Percentiles rank a stretch among this genome's conserved stretches.
Evolutionary conservation across 345 rosid genomes (phyloP).

Genomic region (Linum usitatissimum): DNA sequence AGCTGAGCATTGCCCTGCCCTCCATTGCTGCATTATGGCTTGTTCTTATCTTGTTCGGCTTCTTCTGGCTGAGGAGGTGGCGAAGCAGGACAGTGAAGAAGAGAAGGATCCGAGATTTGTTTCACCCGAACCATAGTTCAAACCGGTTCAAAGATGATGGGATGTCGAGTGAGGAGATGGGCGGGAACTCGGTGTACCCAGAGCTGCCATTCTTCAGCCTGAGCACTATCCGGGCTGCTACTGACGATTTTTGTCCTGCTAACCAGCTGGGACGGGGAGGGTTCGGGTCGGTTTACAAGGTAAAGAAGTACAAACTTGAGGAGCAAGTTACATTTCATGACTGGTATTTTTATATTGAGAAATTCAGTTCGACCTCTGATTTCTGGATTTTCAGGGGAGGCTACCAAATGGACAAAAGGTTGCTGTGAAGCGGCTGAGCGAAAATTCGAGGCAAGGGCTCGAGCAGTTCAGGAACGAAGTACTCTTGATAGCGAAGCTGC

Average conservation of each 20-base stretch:
- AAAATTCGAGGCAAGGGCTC: slow-evolving; percentile 13
- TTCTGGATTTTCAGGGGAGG: neutral
- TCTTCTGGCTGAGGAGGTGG: neutral
- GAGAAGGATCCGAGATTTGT: neutral
- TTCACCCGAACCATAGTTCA: neutral
- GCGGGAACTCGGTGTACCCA: neutral
- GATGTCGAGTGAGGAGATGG: neutral
- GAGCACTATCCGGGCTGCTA: slow-evolving; percentile 3
- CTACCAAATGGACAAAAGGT: slow-evolving; percentile 9
- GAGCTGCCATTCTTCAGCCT: slow-evolving; percentile 4
- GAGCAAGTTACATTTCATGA: neutral
- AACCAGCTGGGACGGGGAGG: slow-evolving; percentile 41
- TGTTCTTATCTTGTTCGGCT: neutral
- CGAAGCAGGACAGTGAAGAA: neutral
- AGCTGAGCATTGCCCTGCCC: neutral
- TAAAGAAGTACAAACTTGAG: neutral
- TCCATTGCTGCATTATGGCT: neutral
- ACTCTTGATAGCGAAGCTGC: slow-evolving; percentile 14
- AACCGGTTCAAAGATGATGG: neutral
- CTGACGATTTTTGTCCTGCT: slow-evolving; percentile 17
- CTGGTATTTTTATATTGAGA: neutral
- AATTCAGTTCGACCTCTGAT: too few relatives aligned
- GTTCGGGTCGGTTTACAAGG: slow-evolving; percentile 39
- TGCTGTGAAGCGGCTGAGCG: slow-evolving; percentile 11
- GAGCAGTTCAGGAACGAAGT: slow-evolving; percentile 15